A percentile compares a stretch with the other conserved stretches of the same genome.
Conservation (phyloP, 2,329 filamentous ascomycete species). For the Colletotrichum gloeosporioides region DNA sequence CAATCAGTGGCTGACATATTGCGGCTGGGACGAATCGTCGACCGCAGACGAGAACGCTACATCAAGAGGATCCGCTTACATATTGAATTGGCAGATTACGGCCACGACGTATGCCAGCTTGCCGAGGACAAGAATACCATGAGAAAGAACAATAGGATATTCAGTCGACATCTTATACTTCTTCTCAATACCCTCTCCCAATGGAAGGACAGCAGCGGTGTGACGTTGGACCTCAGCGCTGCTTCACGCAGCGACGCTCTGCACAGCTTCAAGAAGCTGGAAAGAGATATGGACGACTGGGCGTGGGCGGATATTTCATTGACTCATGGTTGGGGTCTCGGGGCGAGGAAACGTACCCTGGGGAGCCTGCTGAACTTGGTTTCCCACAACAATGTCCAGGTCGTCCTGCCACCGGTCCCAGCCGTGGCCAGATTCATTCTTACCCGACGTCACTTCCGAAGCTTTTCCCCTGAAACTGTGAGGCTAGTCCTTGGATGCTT, state of each 20-base stretch:
- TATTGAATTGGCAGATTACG: background rate
- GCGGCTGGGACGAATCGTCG: background rate
- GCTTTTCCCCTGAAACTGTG: background rate
- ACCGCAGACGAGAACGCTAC: background rate
- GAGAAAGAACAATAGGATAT: background rate
- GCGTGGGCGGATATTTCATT: background rate
- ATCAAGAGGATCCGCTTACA: background rate
- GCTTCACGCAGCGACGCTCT: background rate
- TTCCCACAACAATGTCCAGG: background rate
- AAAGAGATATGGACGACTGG: background rate
- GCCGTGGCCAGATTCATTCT: background rate
- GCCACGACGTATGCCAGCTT: background rate
- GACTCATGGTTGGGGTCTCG: background rate
- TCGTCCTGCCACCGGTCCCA: background rate
- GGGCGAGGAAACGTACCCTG: background rate
- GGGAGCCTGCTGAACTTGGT: background rate
- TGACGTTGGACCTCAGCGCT: background rate
- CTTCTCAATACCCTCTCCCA: background rate
- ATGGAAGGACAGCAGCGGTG: background rate
- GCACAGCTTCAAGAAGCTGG: background rate
- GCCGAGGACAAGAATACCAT: background rate
- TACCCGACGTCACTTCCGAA: background rate
- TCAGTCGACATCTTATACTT: background rate
- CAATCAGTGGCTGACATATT: background rate
- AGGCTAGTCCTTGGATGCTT: background rate